These are phyloP conservation scores for Candida pseudocylindracea DNA, from an alignment of 1,139 yeast species.

Conservation along the genomic window DNA sequence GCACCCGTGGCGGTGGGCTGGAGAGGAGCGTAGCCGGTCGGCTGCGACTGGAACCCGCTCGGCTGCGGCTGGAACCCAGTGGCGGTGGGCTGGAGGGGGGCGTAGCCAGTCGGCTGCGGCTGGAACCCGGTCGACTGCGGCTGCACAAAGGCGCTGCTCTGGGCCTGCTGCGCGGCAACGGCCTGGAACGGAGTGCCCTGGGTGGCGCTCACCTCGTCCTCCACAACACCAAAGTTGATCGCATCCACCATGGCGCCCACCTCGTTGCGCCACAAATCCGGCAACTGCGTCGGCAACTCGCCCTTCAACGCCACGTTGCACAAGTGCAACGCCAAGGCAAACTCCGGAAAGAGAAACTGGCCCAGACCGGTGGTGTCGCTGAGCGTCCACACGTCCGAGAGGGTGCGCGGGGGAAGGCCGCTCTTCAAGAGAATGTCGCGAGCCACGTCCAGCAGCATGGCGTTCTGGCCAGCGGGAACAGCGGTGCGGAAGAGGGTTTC, in stretches of 20 bases:
- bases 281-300: conserved; percentile 53
- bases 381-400: conserved; percentile 81
- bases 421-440: conserved; percentile 65
- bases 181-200: conserved; percentile 18
- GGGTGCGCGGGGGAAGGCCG: conserved; percentile 46
- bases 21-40: conserved; percentile 2
- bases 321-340: conserved; percentile 78
- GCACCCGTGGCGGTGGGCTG: no score
- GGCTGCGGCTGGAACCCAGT: neutral
- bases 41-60: conserved; percentile 2
- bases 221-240: conserved; percentile 59
- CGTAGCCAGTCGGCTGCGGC: conserved; percentile 3
- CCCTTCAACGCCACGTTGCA: conserved; percentile 67
- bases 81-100: no score
- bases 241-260: conserved; percentile 77
- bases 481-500: conserved; percentile 64
- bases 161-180: no score
- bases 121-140: conserved; percentile 1
- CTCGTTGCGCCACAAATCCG: conserved; percentile 56
- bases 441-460: conserved; percentile 61
- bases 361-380: conserved; percentile 82
- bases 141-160: no score
- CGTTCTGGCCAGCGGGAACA: conserved; percentile 54
- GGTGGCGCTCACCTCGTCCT: conserved; percentile 9
- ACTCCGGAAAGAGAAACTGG: conserved; percentile 73